Evolutionary conservation across 108 stramenopile species (phyloP), one percentile per base, ranked within the genome.

Genomic region (Fragilariopsis cylindrus): DNA sequence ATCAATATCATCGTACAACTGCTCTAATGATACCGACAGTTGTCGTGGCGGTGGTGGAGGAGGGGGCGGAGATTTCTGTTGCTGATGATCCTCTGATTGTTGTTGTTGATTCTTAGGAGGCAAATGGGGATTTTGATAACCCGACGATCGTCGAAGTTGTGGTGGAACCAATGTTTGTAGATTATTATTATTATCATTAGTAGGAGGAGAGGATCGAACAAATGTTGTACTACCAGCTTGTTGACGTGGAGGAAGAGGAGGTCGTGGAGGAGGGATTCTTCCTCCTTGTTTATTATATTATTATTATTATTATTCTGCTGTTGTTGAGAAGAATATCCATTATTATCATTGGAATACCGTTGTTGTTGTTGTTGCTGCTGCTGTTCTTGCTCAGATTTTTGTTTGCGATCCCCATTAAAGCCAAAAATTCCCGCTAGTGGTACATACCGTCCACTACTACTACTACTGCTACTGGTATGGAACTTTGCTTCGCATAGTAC

Each of bases 361-460:
- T 21, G 65, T 53, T 58, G 56, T 50, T 16, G 65, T n/a, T 58
- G 56, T 16, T 76, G 75, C 43, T 41, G 75, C 44, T 5, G 48
- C 11, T 43, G 65, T 7, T 63, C 44, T 8, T 56, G 30, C 3
- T 21, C 19, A 65, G 45, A 4, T 43, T 74, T 42, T 21, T 74
- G 16, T 9, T 55, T 74, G 67, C 67, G 52, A 57, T 67, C 65
- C 18, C 71, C 71, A 16, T 57, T 57, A 8, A 79, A 72, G 4
- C 78, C 78, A 72, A 79, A 79, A 15, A 79, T 79, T 42, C 78
- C 78, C 7, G 72, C 70, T 11, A 77, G 39, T n/a, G 62, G 62
- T 43, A 63, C 19, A 19, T 19, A 56, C 5, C 55, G 7, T 56
- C 19, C 18, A 19, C 55, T 56, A 56, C 11, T 56, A 5, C 30